Base-by-base conservation (phyloP, 192 early-diverging fungal species). In the Umbelopsis ramanniana region DNA sequence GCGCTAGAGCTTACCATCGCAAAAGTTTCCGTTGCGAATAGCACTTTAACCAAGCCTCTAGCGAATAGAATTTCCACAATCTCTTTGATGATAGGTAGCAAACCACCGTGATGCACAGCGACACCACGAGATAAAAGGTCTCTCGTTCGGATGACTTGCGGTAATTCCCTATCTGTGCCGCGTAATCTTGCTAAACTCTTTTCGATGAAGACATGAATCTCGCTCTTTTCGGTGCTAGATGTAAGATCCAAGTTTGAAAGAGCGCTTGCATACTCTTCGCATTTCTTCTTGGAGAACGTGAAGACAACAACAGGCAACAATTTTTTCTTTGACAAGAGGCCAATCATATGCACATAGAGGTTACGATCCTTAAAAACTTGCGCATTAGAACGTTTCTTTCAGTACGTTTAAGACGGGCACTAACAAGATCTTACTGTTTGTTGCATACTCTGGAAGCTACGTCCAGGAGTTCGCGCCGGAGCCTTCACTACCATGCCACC, bases 1-100 rank as follows among this genome's bases (percentile, higher is more conserved):
- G 14, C 46, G 10, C 29, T 19, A 23, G 6, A 15, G 19, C 54
- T 55, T 71, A 88, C 86, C 96, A 99, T 99, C 6, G 97, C 95
- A 88, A 99, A 99, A 11, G 97, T 99, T 80, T 99, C 97, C 4
- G 97, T 99, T 0, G 97, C 97, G 88, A 97, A 98, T 73, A 99
- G 80, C 3, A 95, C 91, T 78, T 91, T 90, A 43, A 99, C 94
- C 38, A 98, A 83, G 3, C 95, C 94, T 40, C 91, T 82, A 19
- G 91, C 87, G 84, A 99, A 99, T 72, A 98, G 71, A 47, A 98
- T 95, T 79, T 99, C 97, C 6, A 99, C 96, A 73, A 97, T 92
- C 88, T 99, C 97, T 82, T 99, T 99, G 67, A 99, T 87, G 74
- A 99, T 97, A 8, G 97, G 97, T 66, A 99, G 86, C 46, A 97